Percentiles rank a stretch among this genome's conserved stretches.
Evolutionary conservation across 2,329 filamentous ascomycete species (phyloP).

Genomic region (Coniochaeta prunicola): DNA sequence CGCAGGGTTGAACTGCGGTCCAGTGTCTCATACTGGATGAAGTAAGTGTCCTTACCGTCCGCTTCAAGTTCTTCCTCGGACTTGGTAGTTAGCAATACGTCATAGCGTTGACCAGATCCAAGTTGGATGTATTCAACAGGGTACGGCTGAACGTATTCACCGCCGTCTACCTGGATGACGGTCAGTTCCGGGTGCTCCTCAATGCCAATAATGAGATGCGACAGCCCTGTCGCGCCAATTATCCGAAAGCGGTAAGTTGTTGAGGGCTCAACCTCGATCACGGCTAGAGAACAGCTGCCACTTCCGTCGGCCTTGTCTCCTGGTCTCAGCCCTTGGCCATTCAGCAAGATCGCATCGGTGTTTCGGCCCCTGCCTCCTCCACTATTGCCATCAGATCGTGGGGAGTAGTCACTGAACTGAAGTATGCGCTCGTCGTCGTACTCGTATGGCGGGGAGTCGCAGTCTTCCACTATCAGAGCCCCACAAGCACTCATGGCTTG

Average conservation of each 20-base stretch:
- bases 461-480: constrained; percentile 49
- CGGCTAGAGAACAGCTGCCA: constrained; percentile 32
- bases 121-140: constrained; percentile 44
- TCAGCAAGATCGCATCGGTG: constrained; percentile 47
- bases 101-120: constrained; percentile 53
- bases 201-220: constrained; percentile 44
- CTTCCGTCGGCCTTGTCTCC: constrained; percentile 19
- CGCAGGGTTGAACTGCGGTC: constrained; percentile 17
- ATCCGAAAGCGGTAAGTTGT: constrained; percentile 56
- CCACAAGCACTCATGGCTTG: constrained; percentile 53
- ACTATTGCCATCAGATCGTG: constrained; percentile 39
- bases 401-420: constrained; percentile 50
- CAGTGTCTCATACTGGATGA: constrained; percentile 36
- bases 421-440: constrained; percentile 57
- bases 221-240: constrained; percentile 49
- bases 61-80: constrained; percentile 31
- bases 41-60: constrained; percentile 26
- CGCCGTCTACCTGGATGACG: constrained; percentile 55
- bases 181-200: constrained; percentile 48
- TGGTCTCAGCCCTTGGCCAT: constrained; percentile 43
- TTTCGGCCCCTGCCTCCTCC: constrained; percentile 48
- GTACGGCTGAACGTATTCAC: constrained; percentile 42
- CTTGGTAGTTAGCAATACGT: constrained; percentile 47
- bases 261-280: constrained; percentile 52
- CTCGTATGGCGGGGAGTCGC: constrained; percentile 38